Evolutionary conservation across 352 stramenopile genomes (phyloP).

Genomic region (Pythium plurisporium): DNA sequence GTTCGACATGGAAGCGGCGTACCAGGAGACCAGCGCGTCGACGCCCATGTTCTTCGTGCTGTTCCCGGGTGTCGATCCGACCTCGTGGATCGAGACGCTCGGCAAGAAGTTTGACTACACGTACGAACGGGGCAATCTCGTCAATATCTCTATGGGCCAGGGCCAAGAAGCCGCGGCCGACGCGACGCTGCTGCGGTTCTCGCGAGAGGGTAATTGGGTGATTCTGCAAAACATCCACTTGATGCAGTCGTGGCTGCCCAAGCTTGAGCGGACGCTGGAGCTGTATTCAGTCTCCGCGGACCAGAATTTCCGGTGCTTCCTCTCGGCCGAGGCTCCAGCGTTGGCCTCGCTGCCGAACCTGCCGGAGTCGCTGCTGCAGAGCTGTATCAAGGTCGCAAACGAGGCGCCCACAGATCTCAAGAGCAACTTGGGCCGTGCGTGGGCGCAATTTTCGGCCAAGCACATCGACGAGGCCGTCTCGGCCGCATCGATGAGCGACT

Average conservation of each 20-base stretch:
- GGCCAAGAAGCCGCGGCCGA: slow-evolving; percentile 79
- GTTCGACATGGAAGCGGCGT: slow-evolving; percentile 83
- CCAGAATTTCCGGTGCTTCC: slow-evolving; percentile 92
- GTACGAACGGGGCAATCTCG: slow-evolving; percentile 67
- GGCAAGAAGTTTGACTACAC: slow-evolving; percentile 81
- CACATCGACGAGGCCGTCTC: slow-evolving; percentile 66
- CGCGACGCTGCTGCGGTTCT: slow-evolving; percentile 59
- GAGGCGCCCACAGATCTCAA: slow-evolving; percentile 79
- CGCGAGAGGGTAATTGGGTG: slow-evolving; percentile 80
- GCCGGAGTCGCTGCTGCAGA: slow-evolving; percentile 75
- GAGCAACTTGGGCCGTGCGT: slow-evolving; percentile 77
- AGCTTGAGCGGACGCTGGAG: slow-evolving; percentile 75
- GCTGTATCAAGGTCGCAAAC: slow-evolving; percentile 86
- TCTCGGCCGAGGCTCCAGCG: slow-evolving; percentile 89
- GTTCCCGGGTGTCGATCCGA: slow-evolving; percentile 89
- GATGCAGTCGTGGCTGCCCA: slow-evolving; percentile 88
- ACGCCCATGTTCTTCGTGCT: slow-evolving; percentile 92
- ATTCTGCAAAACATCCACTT: slow-evolving; percentile 92
- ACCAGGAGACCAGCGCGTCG: slow-evolving; percentile 86
- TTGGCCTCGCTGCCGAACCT: slow-evolving; percentile 87
- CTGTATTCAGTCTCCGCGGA: slow-evolving; percentile 82
- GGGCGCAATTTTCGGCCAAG: slow-evolving; percentile 75
- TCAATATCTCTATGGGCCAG: slow-evolving; percentile 89
- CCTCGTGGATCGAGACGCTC: slow-evolving; percentile 78
- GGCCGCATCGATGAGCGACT: slow-evolving; percentile 52